A percentile compares a stretch with the other conserved stretches of the same genome.
These are phyloP conservation scores for Fraxinus albicans DNA, from an alignment of 305 asterid species.

Conservation along the genomic window DNA sequence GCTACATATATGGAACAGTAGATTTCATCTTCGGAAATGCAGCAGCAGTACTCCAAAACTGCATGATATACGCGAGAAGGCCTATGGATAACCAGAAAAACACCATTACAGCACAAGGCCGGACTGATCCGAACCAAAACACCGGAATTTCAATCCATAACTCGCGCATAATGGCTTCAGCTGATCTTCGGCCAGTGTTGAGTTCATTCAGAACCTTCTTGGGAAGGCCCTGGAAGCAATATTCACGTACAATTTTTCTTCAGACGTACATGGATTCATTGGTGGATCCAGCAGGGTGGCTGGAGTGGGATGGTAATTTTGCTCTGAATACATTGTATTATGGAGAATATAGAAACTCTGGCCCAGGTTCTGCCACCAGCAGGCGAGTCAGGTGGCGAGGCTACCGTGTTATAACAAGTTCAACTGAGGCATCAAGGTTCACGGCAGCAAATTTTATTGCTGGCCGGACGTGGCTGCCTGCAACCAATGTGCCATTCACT, in stretches of 20 bases:
- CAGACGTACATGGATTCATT: slow-evolving; percentile 45
- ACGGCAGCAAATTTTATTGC: slow-evolving; percentile 54
- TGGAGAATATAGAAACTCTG: slow-evolving; percentile 64
- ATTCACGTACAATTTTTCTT: slow-evolving; percentile 65
- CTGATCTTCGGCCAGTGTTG: slow-evolving; percentile 52
- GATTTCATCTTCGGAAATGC: slow-evolving; percentile 92
- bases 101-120: slow-evolving; percentile 72
- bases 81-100: slow-evolving; percentile 57
- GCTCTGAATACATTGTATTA: slow-evolving; percentile 66
- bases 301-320: slow-evolving; percentile 74
- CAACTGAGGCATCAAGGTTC: slow-evolving; percentile 61
- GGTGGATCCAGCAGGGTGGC: slow-evolving; percentile 76
- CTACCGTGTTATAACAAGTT: slow-evolving; percentile 53
- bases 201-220: slow-evolving; percentile 45
- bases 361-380: slow-evolving; percentile 61
- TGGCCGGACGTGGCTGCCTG: slow-evolving; percentile 71
- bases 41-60: slow-evolving; percentile 69
- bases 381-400: slow-evolving; percentile 72
- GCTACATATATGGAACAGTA: slow-evolving; percentile 70
- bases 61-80: slow-evolving; percentile 69
- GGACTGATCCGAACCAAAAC: slow-evolving; percentile 69
- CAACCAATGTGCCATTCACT: slow-evolving; percentile 57
- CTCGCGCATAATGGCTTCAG: slow-evolving; percentile 58
- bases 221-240: slow-evolving; percentile 82
- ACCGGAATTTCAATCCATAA: slow-evolving; percentile 69